phyloP scores from a whole-genome alignment of 495 filamentous ascomycete species.

The Cercophora newfieldiana region DNA sequence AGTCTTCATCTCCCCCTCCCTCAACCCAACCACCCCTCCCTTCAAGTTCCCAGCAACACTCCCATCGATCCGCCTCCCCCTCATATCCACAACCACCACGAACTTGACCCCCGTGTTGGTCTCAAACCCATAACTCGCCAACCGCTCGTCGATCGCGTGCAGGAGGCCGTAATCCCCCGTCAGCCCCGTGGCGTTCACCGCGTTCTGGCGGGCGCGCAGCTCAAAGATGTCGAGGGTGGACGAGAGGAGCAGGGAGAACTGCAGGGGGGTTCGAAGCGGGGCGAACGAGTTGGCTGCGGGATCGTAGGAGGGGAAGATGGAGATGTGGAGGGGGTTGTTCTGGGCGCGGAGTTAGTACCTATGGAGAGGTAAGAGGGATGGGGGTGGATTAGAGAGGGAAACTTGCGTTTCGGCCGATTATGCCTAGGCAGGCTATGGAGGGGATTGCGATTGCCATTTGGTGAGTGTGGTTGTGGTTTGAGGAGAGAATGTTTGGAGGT shows the following conservation, averaged over 20 bases:
- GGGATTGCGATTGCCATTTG: conserved; percentile 55
- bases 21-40: conserved; percentile 55
- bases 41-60: conserved; percentile 26
- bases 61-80: conserved; percentile 53
- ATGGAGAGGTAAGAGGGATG: conserved; percentile 2
- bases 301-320: conserved; percentile 76
- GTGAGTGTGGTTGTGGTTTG: background rate
- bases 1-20: conserved; percentile 79
- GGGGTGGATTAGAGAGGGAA: background rate
- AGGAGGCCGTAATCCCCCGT: conserved; percentile 85
- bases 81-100: conserved; percentile 83
- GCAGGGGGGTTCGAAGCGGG: conserved; percentile 62
- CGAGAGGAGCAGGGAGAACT: conserved; percentile 89
- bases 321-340: conserved; percentile 95
- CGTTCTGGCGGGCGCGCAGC: conserved; percentile 65
- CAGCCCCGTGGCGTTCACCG: conserved; percentile 54
- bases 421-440: conserved; percentile 84
- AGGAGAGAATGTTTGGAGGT: background rate
- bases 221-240: conserved; percentile 93
- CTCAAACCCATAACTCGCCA: conserved; percentile 91
- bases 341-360: conserved; percentile 45
- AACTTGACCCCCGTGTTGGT: conserved; percentile 96
- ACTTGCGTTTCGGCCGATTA: conserved; percentile 85
- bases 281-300: conserved; percentile 41
- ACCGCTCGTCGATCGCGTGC: conserved; percentile 86